Evolutionary conservation across 768 basidiomycete genomes (phyloP).

Genomic region (Clitopilus passeckerianus): DNA sequence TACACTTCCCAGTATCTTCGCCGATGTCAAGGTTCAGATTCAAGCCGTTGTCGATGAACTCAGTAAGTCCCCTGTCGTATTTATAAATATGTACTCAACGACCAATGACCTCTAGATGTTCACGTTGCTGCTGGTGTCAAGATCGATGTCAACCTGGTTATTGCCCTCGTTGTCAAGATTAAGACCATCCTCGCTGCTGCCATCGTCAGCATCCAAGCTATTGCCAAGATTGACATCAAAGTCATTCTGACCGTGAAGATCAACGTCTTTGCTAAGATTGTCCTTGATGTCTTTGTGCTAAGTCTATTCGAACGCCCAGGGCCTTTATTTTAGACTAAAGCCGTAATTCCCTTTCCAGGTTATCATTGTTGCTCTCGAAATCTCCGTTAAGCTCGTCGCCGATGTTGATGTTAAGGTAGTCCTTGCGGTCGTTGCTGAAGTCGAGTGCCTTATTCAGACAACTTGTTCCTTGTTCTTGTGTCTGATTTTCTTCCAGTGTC

Average conservation of each 20-base stretch:
- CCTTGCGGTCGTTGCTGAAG: not conserved
- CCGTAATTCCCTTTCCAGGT: not conserved
- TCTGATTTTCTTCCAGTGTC: not conserved
- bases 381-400: not conserved
- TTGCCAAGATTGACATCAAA: not conserved
- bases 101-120: not conserved
- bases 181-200: not conserved
- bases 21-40: not conserved
- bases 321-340: not conserved
- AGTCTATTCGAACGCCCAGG: not conserved
- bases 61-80: not conserved
- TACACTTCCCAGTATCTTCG: not conserved
- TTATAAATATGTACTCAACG: not conserved
- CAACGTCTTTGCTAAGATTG: not conserved
- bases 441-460: not conserved
- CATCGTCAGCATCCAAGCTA: not conserved
- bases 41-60: not conserved
- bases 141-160: not conserved
- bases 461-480: not conserved
- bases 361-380: not conserved
- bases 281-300: not conserved
- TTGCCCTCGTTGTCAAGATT: not conserved
- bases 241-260: not conserved
- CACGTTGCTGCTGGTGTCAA: not conserved
- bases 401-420: not conserved